Conservation (phyloP, 1,139 yeast species). For the Candida buenavistaensis region DNA sequence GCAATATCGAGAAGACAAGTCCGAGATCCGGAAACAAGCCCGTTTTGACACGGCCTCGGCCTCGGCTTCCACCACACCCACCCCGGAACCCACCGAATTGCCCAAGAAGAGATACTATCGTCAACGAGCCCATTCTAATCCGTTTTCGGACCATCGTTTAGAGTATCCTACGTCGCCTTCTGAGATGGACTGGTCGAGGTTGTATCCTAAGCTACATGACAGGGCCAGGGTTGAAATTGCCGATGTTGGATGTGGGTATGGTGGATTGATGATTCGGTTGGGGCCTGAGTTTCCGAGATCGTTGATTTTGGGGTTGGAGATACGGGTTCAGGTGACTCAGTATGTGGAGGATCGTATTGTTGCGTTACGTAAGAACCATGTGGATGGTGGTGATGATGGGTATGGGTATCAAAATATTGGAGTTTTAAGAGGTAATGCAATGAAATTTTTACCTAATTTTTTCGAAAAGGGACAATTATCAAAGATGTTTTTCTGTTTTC, state of each 20-base stretch:
- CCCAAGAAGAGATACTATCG: slow-evolving; percentile 88
- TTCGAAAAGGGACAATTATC: slow-evolving; percentile 77
- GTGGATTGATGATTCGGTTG: slow-evolving; percentile 81
- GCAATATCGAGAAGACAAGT: slow-evolving; percentile 40
- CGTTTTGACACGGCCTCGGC: slow-evolving; percentile 20
- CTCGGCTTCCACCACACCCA: slow-evolving; percentile 14
- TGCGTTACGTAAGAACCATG: slow-evolving; percentile 63
- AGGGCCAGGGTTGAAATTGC: slow-evolving; percentile 76
- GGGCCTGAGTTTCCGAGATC: slow-evolving; percentile 75
- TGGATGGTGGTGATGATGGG: slow-evolving; percentile 16
- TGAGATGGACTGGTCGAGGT: slow-evolving; percentile 81
- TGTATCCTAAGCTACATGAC: slow-evolving; percentile 64
- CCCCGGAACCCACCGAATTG: slow-evolving; percentile 21
- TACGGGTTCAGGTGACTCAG: slow-evolving; percentile 94
- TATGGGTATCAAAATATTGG: slow-evolving; percentile 73
- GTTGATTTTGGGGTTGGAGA: slow-evolving; percentile 91
- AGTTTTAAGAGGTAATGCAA: slow-evolving; percentile 91
- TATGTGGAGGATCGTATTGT: slow-evolving; percentile 94
- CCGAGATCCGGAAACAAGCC: slow-evolving; percentile 36
- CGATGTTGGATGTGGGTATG: slow-evolving; percentile 97
- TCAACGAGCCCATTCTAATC: slow-evolving; percentile 97
- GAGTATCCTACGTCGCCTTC: slow-evolving; percentile 84
- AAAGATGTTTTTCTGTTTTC: slow-evolving; percentile 97
- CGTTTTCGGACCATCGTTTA: slow-evolving; percentile 90
- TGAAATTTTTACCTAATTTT: slow-evolving; percentile 95